Evolutionary conservation across 75 land plant species (phyloP), one percentile per base, ranked within the genome.

Genomic region (Cunninghamia lanceolata): DNA sequence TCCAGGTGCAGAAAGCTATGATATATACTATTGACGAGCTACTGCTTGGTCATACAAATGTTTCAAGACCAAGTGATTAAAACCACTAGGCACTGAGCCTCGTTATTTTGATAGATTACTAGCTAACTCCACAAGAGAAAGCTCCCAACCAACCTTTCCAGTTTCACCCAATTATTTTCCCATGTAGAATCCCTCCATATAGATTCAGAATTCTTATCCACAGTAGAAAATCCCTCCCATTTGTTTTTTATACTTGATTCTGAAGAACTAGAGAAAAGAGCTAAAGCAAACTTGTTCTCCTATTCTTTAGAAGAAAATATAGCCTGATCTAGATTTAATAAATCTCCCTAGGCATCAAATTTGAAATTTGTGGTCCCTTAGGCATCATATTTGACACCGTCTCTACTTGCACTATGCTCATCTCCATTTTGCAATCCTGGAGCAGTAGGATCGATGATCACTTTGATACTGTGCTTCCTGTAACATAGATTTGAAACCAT

Each of bases 21-120:
- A 87, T 83, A 84, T 88, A 13, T 82, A 63, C 25, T 92, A 92
- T 88, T 95, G 96, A 50, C 86, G 86, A 70, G 90, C 96, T 56
- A 82, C 89, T 13, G 94, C 99, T 76, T 93, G 95, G 39, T 96
- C 95, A 85, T 97, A 97, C 96, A 97, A 91, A 34, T 97, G 95
- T 40, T 92, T 89, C 89, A 97, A 68, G 28, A 97, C 86, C 87
- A 97, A 78, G 2, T 93, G 90, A 82, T 97, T 93, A 53, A 97
- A 88, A 34, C 96, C n/a, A n/a, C n/a, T n/a, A n/a, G n/a, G n/a
- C n/a, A n/a, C n/a, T n/a, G n/a, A n/a, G n/a, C n/a, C n/a, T n/a
- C n/a, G n/a, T n/a, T n/a, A n/a, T n/a, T n/a, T n/a, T n/a, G n/a
- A n/a, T n/a, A n/a, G n/a, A n/a, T n/a, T n/a, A n/a, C n/a, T n/a